Evolutionary conservation across 1,284 basidiomycete species (phyloP), one percentile per base, ranked within the genome.

Genomic region (Psilocybe mexicana): DNA sequence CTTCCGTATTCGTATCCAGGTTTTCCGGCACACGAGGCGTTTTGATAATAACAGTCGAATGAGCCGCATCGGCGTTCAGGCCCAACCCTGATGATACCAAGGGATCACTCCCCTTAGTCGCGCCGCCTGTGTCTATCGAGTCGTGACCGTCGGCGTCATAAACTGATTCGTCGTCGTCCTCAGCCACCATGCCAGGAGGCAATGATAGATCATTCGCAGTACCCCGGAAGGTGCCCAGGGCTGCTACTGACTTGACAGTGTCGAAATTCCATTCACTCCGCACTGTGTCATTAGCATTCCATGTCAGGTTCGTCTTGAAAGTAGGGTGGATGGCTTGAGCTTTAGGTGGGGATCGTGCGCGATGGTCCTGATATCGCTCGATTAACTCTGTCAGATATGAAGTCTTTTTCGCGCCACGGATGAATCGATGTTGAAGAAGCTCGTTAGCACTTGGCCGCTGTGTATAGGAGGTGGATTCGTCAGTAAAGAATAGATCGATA

Each of bases 241-340:
- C 85, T 26, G 86, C 83, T 10, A 85, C 80, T 35, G 87, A 84
- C 62, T 84, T 87, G 65, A 96, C 79, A 1, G 94, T 98, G 65
- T 97, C 94, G 72, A 98, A 99, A 71, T 93, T 93, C 96, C 95
- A 98, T 62, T 95, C 93, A 68, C 90, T 94, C 67, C 85, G 84
- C 70, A 96, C 81, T 2, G 92, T 93, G 36, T 80, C 82, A 59
- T 81, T 84, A 45, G 71, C 72, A 61, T 90, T 89, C 88, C 88
- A 90, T 43, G 80, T 78, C 53, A 77, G 71, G 50, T 77, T 83
- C 61, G 81, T 82, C 54, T 80, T 77, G 44, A 85, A 69, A 2
- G 85, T 82, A 11, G 84, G 76, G 63, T 84, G 82, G 66, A 82
- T 81, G 61, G 77, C 73, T 60, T 79, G 78, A 18, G 72, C 77